Base-by-base conservation (phyloP, 2,329 filamentous ascomycete genomes). In the Cryoendolithus antarcticus region DNA sequence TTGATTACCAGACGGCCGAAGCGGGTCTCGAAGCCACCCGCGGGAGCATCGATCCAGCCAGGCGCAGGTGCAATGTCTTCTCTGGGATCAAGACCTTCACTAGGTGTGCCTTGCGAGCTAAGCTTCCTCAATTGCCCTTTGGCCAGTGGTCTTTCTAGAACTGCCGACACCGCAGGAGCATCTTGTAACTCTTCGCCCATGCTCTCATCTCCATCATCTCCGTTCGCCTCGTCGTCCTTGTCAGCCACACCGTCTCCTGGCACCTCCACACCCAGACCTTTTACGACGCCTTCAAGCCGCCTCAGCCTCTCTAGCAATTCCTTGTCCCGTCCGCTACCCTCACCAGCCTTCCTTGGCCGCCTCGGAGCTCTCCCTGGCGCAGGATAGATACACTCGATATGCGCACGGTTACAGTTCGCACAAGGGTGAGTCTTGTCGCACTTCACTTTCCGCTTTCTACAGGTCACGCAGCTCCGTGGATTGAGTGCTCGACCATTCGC, bases 381-480 rank as follows among this genome's bases (percentile, higher is more conserved):
- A 1, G 82, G 82, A 54, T 83, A 86, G 35, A 84, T 64, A 58
- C 82, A 86, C 48, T 80, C 73, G 42, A 81, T 81, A 49, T 77
- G 65, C 31, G 78, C 79, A 47, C 79, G 74, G 32, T 73, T 72
- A 57, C 82, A 86, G 57, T 86, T 86, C 50, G 75, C 75, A 59
- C 82, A 86, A 10, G 81, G 79, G 66, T 83, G 75, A 51, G 74
- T 70, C 64, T 86, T 86, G 64, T 86, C 80, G 67, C 82, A 86
- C 52, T 80, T 80, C 39, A 86, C 82, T 59, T 83, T 81, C 45
- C 77, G 65, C 33, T 67, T 64, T 8, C 71, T 58, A 50, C 70
- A 74, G 21, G 69, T 72, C 10, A 72, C 64, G 47, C 70, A 73
- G 19, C 64, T 67, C 32, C 61, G 47, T 6, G 59, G 59, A 39